phyloP scores from a whole-genome alignment of 2,329 filamentous ascomycete species.

The Dactylellina haptotyla region DNA sequence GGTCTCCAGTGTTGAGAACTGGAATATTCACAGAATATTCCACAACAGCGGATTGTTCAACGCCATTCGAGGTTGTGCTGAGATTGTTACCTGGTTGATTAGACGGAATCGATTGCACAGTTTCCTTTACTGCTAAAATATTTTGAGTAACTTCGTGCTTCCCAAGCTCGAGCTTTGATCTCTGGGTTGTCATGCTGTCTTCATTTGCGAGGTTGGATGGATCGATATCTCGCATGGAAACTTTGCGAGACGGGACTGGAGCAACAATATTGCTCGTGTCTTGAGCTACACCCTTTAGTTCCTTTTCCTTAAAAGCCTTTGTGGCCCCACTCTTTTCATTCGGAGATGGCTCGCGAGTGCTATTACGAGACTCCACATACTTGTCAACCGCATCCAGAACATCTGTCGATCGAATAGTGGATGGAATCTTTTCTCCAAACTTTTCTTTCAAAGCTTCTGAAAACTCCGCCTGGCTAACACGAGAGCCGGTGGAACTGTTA shows the following conservation, averaged over 20 bases:
- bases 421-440: constrained; percentile 43
- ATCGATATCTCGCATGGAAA: constrained; percentile 25
- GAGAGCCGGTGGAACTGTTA: constrained; percentile 37
- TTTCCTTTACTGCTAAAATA: background rate
- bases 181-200: background rate
- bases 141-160: background rate
- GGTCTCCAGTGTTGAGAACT: background rate
- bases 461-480: constrained; percentile 47
- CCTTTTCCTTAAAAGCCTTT: background rate
- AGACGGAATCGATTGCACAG: background rate
- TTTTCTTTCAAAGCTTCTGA: constrained; percentile 43
- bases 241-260: constrained; percentile 43
- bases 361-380: constrained; percentile 37
- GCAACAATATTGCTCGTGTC: constrained; percentile 45
- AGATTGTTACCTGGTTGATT: too few relatives aligned
- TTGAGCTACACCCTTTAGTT: background rate
- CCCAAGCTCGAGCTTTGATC: background rate
- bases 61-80: background rate
- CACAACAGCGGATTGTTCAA: background rate
- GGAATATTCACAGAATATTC: constrained; percentile 9
- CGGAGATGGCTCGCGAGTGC: constrained; percentile 36
- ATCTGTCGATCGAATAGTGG: constrained; percentile 35
- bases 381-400: constrained; percentile 45
- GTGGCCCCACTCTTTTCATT: constrained; percentile 3
- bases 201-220: background rate